phyloP scores from a whole-genome alignment of 2,329 filamentous ascomycete species.

The Meredithiella fracta region DNA sequence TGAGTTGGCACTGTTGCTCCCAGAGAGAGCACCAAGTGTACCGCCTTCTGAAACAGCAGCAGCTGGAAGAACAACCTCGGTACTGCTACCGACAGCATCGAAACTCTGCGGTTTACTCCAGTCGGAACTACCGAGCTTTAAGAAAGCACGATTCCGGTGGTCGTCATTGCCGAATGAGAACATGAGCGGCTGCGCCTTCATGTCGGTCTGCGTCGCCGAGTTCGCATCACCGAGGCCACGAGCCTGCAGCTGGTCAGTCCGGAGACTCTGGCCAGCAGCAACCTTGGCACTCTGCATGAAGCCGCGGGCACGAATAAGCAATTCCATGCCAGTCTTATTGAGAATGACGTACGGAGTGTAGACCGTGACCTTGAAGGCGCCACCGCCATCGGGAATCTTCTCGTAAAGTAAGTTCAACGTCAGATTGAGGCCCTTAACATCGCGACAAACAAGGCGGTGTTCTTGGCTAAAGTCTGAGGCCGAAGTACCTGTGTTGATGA shows the following conservation, averaged over 20 bases:
- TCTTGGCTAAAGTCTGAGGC: slow-evolving; percentile 74
- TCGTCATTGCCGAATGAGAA: slow-evolving; percentile 86
- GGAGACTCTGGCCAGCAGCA: slow-evolving; percentile 59
- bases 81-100: slow-evolving; percentile 86
- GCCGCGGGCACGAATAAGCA: slow-evolving; percentile 76
- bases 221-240: neutral
- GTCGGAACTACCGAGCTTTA: slow-evolving; percentile 75
- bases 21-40: neutral
- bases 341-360: slow-evolving; percentile 90
- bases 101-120: slow-evolving; percentile 99
- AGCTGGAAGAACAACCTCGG: slow-evolving; percentile 71
- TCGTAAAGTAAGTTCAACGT: slow-evolving; percentile 82
- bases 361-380: slow-evolving; percentile 87
- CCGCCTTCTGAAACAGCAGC: neutral
- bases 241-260: slow-evolving; percentile 3
- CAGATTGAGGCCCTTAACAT: slow-evolving; percentile 63
- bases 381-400: slow-evolving; percentile 76
- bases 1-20: neutral
- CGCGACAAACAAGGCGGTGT: slow-evolving; percentile 61
- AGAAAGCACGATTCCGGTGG: slow-evolving; percentile 71
- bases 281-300: slow-evolving; percentile 70
- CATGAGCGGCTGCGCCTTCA: slow-evolving; percentile 65
- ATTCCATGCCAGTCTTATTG: slow-evolving; percentile 83
- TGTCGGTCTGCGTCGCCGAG: slow-evolving; percentile 5
- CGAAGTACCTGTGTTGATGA: slow-evolving; percentile 79